phyloP scores from a whole-genome alignment of 1,284 basidiomycete species.

The Malassezia arunalokei region DNA sequence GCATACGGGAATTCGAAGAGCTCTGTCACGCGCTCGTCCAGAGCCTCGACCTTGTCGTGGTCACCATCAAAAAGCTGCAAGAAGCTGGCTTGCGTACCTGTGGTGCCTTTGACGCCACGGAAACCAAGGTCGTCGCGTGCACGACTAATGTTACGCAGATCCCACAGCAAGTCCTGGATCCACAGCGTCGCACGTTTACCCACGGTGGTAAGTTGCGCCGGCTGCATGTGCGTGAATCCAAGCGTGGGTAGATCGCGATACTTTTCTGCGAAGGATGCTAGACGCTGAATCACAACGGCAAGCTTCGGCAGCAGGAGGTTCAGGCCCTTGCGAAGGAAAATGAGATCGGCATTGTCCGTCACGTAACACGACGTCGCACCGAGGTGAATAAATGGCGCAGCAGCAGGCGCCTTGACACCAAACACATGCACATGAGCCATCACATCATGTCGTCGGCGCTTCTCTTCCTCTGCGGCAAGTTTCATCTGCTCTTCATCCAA shows the following conservation, averaged over 20 bases:
- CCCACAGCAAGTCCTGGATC: constrained; percentile 90
- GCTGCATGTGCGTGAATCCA: constrained; percentile 98
- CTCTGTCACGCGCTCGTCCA: constrained; percentile 64
- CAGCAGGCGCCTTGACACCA: constrained; percentile 80
- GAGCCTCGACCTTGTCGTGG: constrained; percentile 67
- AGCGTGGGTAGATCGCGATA: constrained; percentile 51
- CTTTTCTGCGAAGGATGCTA: constrained; percentile 63
- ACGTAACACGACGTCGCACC: constrained; percentile 98
- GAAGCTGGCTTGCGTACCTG: constrained; percentile 94
- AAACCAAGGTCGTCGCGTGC: constrained; percentile 89
- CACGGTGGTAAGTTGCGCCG: constrained; percentile 93
- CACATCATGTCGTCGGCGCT: constrained; percentile 93
- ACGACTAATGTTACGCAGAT: constrained; percentile 80
- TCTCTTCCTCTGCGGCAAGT: constrained; percentile 84
- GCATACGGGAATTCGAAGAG: constrained; percentile 84
- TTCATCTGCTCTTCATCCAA: constrained; percentile 82
- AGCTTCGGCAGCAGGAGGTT: constrained; percentile 75
- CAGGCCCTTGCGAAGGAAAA: constrained; percentile 81
- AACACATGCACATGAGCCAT: constrained; percentile 99
- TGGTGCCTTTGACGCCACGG: constrained; percentile 96
- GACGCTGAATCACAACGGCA: constrained; percentile 74
- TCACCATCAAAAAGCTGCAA: constrained; percentile 86
- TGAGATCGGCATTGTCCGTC: constrained; percentile 79
- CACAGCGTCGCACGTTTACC: constrained; percentile 98
- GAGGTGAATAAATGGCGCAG: constrained; percentile 79